Conservation (phyloP, 306 rosid species). For the Prunus campanulata region DNA sequence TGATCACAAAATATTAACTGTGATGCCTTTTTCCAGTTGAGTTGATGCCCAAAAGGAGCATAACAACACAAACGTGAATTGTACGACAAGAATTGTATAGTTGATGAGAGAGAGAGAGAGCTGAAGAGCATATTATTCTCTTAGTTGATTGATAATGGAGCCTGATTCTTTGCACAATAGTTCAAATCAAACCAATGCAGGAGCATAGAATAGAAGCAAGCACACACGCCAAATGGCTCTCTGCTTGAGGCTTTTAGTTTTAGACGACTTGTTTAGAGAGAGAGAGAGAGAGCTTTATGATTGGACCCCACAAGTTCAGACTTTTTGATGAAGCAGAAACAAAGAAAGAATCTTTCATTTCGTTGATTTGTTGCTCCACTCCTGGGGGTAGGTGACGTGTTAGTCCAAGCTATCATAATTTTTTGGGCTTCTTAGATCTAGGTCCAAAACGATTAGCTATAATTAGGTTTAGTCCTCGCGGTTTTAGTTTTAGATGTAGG, state of each 20-base stretch:
- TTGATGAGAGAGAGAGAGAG: constrained; percentile 13
- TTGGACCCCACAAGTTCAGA: constrained; percentile 25
- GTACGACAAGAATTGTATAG: constrained; percentile 12
- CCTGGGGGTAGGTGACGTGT: background rate
- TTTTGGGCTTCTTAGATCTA: no score
- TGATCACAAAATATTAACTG: background rate
- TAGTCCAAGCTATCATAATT: background rate
- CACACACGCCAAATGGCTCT: constrained; percentile 10
- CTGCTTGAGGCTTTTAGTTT: background rate
- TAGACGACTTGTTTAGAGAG: background rate
- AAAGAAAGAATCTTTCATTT: background rate
- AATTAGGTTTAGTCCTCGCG: no score
- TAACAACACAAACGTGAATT: constrained; percentile 9
- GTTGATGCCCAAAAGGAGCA: constrained; percentile 1
- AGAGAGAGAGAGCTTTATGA: background rate
- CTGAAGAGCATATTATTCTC: background rate
- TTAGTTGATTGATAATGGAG: background rate
- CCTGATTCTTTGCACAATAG: background rate
- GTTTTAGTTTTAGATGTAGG: no score
- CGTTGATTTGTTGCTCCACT: background rate
- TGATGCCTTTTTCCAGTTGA: constrained; percentile 8
- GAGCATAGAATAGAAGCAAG: background rate
- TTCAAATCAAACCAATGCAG: background rate
- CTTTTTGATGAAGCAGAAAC: background rate
- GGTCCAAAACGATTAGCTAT: no score